Base-by-base conservation (phyloP, 2,329 filamentous ascomycete species). In the Arthrobotrys megalospora region DNA sequence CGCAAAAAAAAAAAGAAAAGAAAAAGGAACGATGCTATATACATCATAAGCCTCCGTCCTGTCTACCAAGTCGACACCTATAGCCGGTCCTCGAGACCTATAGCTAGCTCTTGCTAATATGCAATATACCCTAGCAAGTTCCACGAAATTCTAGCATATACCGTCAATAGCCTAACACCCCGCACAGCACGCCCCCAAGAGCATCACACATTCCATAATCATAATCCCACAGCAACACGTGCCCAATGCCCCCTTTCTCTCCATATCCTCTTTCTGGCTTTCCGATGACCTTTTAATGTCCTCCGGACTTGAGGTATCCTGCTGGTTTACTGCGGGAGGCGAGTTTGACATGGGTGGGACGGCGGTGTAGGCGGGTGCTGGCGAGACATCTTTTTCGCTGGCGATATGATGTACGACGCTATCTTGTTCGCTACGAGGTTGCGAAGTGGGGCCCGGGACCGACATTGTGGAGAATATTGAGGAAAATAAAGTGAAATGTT, bases 331-430 rank as follows among this genome's bases (percentile, higher is more conserved):
- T 1, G 36, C 3, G n/a, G 62, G 43, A 12, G 62, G 48, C 6
- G 64, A 10, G 19, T 68, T 68, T 21, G 50, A 47, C 38, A 45
- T 68, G 21, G 64, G 64, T 47, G 45, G 64, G 10, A 7, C 5
- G 21, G 64, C 11, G 14, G 19, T 36, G 38, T 58, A 68, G 11
- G 24, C n/a, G 0, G 64, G 36, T 16, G 32, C 45, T 11, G 45
- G 45, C 19, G 45, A 6, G 45, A 6, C 4, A 6, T 8, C 45
- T 48, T 24, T 48, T 48, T 48, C 45, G 45, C 45, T 24, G 45
- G 6, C 12, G 16, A 21, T 48, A 6, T 48, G 1, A n/a, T 48
- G 24, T 28, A 28, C 24, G 24, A 28, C 5, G 24, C 24, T 24
- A 1, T 21, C 45, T 24, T 21, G 16, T 48, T 24, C 45, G 19